Percentiles rank a stretch among this genome's conserved stretches.
These are phyloP conservation scores for Blastocystis sp. DNA, from an alignment of 352 stramenopile species.

Conservation along the genomic window DNA sequence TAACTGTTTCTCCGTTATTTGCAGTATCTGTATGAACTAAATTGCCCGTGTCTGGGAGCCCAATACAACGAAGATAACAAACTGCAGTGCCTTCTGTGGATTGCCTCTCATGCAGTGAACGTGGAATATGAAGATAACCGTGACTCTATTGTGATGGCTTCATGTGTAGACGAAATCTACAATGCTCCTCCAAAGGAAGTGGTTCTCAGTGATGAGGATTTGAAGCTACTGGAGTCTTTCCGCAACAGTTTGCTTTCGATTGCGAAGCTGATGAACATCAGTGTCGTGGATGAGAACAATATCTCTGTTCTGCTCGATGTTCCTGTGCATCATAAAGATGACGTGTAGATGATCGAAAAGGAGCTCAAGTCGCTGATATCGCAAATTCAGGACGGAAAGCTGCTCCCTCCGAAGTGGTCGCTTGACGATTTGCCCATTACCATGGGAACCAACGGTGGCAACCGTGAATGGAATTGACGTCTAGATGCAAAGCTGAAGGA, in stretches of 20 bases:
- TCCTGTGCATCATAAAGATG: too few relatives aligned
- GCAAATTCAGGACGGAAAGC: conserved; percentile 12
- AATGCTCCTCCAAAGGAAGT: conserved; percentile 23
- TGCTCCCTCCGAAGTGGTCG: background rate
- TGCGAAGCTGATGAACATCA: conserved; percentile 18
- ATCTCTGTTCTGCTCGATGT: conserved; percentile 46
- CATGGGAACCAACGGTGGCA: background rate
- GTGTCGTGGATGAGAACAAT: conserved; percentile 45
- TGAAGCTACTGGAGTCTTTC: background rate
- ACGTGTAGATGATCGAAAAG: conserved; percentile 12
- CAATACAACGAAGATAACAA: conserved; percentile 33
- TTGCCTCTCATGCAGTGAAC: conserved; percentile 43
- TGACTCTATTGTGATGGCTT: background rate
- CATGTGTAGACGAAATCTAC: conserved; percentile 25
- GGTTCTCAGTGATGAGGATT: conserved; percentile 11
- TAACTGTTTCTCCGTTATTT: background rate
- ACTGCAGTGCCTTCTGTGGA: conserved; percentile 46
- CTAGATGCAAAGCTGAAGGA: conserved; percentile 16
- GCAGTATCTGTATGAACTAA: conserved; percentile 40
- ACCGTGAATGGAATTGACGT: background rate
- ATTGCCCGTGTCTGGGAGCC: conserved; percentile 15
- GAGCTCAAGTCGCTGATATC: conserved; percentile 21
- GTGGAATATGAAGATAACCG: conserved; percentile 63
- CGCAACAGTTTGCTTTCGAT: background rate
- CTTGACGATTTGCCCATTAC: conserved; percentile 50